Base-by-base conservation (phyloP, 345 rosid species). In the Ceriops decandra region DNA sequence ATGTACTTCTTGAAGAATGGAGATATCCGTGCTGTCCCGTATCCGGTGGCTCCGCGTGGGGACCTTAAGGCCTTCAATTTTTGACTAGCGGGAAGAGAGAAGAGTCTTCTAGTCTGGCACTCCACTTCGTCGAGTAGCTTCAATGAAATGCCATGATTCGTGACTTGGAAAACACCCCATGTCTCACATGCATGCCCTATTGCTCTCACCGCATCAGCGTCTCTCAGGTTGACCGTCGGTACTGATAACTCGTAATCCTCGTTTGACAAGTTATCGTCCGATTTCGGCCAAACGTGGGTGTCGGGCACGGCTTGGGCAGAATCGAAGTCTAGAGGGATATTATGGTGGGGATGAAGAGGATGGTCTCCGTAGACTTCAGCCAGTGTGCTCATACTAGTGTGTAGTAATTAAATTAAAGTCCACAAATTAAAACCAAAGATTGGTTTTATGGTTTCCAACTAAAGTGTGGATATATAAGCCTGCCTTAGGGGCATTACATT, bases 81-180 rank as follows among this genome's bases (percentile, higher is more conserved):
- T 67, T 80, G 88, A n/a, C 73, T 52, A 3, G 77, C 60, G 2
- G 96, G 92, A 66, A 92, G 84, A 3, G 81, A 78, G 70, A 92
- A 92, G 57, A 92, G 91, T 47, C 82, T 76, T 47, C 74, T 62
- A 0, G 83, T 72, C 73, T 87, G 81, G 0, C 68, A 75, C 84
- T 85, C 95, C 3, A 80, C 80, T 42, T 83, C 89, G 26, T 75
- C 68, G 2, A 92, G 64, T 53, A 85, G 79, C 8, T 30, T 64
- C 52, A 60, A 52, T 13, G 87, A 78, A 64, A 92, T 79, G 52
- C 81, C 85, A 27, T 92, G 98, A 79, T 90, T 85, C 1, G 70
- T 69, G 31, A 90, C 75, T 57, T 90, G 92, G 69, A 92, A 90
- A 38, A 76, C 91, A 9, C 98, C 98, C 91, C 91, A 85, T 32